A percentile compares a stretch with the other conserved stretches of the same genome.
Evolutionary conservation across 306 rosid species (phyloP).

Genomic region (Rubus parviflorus): DNA sequence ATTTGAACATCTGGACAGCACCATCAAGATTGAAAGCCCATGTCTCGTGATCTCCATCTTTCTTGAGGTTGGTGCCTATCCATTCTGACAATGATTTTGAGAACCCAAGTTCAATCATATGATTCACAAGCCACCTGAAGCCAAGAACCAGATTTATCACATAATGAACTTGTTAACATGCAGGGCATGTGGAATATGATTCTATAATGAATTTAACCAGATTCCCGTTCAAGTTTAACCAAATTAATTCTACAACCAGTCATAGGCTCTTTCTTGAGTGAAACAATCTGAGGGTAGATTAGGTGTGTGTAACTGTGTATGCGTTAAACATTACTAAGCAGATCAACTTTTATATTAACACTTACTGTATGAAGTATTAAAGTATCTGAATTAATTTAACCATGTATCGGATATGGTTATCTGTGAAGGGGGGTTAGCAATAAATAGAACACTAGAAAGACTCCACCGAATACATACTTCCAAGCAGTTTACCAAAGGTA

Average conservation of each 20-base stretch:
- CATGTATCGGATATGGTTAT: not conserved
- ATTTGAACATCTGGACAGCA: conserved; percentile 80
- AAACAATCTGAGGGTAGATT: not conserved
- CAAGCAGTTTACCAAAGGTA: not conserved
- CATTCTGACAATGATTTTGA: conserved; percentile 82
- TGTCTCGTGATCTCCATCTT: conserved; percentile 75
- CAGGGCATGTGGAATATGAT: not conserved
- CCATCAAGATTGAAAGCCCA: conserved; percentile 81
- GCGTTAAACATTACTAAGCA: not conserved
- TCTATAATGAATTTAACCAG: not conserved
- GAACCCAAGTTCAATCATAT: conserved; percentile 81
- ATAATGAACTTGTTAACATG: not conserved
- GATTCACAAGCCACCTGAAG: conserved; percentile 93
- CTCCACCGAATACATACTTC: not conserved
- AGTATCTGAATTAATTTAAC: not conserved
- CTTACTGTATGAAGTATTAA: not conserved
- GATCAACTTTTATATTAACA: not conserved
- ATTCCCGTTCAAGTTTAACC: too few relatives aligned
- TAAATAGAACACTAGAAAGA: not conserved
- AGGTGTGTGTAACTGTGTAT: not conserved
- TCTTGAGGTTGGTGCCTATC: conserved; percentile 88
- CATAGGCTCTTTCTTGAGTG: not conserved
- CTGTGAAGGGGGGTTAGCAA: not conserved
- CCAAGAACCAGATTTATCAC: conserved; percentile 14
- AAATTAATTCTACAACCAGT: not conserved